Conservation (phyloP, 176 grass and related monocot species). For the Secale cereale region DNA sequence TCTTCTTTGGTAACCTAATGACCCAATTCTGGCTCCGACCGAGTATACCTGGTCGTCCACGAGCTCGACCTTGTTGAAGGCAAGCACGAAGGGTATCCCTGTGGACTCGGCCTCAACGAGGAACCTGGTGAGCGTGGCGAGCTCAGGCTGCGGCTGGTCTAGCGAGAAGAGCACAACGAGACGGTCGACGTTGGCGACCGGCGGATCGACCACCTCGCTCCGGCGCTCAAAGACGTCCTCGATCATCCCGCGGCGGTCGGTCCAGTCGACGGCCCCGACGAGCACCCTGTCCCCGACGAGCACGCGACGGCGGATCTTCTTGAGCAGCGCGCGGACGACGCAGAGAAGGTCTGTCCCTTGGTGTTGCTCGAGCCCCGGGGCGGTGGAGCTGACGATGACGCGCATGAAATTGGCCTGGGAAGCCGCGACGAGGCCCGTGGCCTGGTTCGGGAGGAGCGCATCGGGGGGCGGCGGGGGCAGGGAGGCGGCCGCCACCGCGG, state of each 20-base stretch:
- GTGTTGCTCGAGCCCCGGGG: slow-evolving; percentile 34
- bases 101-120: slow-evolving; percentile 84
- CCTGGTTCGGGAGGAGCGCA: slow-evolving; percentile 61
- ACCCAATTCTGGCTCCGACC: not conserved
- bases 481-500: not conserved
- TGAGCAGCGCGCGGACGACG: slow-evolving; percentile 80
- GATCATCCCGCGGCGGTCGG: slow-evolving; percentile 69
- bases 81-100: slow-evolving; percentile 61
- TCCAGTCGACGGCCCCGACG: slow-evolving; percentile 69
- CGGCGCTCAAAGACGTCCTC: slow-evolving; percentile 77
- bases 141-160: slow-evolving; percentile 70
- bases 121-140: slow-evolving; percentile 83
- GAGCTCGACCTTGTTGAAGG: slow-evolving; percentile 87
- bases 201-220: slow-evolving; percentile 68
- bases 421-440: slow-evolving; percentile 70
- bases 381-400: slow-evolving; percentile 66
- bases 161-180: slow-evolving; percentile 81
- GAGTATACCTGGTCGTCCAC: slow-evolving; percentile 58
- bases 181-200: slow-evolving; percentile 78
- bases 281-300: slow-evolving; percentile 87
- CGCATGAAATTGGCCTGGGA: slow-evolving; percentile 97
- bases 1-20: not conserved
- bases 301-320: slow-evolving; percentile 91
- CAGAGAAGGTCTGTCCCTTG: slow-evolving; percentile 72
- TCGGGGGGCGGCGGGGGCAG: slow-evolving; percentile 18